Conservation (phyloP, 257 asterid genomes). For the Striga asiatica region DNA sequence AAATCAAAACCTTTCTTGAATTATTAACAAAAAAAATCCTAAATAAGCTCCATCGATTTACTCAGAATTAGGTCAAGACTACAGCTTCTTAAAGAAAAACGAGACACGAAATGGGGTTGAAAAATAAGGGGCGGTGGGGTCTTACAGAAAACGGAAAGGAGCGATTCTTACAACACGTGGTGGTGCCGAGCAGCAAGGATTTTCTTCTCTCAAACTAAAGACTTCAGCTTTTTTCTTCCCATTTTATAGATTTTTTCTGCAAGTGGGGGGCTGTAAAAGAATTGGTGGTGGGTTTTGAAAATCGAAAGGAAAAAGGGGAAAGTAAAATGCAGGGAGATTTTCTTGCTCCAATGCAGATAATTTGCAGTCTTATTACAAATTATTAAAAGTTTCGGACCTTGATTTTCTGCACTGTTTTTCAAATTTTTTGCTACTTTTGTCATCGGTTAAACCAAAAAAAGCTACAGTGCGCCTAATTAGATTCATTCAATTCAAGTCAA, state of each 20-base stretch:
- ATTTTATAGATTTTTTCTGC: constrained; percentile 7
- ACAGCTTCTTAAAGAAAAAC: no score
- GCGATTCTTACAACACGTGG: constrained; percentile 16
- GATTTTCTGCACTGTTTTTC: no score
- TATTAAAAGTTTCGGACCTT: no score
- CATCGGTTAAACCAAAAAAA: no score
- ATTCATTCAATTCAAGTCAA: no score
- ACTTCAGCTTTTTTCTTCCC: background rate
- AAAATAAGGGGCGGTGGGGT: constrained; percentile 1
- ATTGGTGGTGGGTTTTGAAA: no score
- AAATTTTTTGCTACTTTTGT: no score
- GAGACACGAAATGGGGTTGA: background rate
- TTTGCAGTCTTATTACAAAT: no score
- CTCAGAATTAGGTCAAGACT: constrained; percentile 1
- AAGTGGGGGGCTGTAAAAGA: background rate
- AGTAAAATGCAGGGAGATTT: no score
- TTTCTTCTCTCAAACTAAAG: background rate
- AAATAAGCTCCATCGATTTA: background rate
- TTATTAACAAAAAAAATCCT: background rate
- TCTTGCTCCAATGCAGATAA: no score
- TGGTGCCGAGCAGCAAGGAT: background rate
- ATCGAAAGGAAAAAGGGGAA: no score
- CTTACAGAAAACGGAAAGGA: background rate
- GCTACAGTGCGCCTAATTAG: no score
- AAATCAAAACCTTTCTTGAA: background rate